phyloP scores from a whole-genome alignment of 441 rosid species.

The Adansonia madagascariensis region DNA sequence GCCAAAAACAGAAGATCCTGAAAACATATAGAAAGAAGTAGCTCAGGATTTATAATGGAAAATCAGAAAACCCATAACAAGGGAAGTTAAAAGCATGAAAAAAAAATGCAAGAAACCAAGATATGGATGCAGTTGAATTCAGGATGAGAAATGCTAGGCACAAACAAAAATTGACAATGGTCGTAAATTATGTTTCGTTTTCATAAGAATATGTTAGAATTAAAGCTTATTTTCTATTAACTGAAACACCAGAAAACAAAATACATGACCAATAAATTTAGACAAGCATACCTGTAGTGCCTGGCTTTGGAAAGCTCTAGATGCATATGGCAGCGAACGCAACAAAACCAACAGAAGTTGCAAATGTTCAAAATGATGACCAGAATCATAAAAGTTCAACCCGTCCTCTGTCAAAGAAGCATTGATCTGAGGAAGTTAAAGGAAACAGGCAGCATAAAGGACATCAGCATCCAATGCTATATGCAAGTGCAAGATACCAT shows the following conservation, averaged over 20 bases:
- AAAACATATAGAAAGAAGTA: slow-evolving; percentile 59
- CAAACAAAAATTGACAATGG: neutral
- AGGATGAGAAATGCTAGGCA: slow-evolving; percentile 21
- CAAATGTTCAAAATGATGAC: slow-evolving; percentile 90
- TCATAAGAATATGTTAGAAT: neutral
- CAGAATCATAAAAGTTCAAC: slow-evolving; percentile 90
- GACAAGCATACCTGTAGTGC: slow-evolving; percentile 81
- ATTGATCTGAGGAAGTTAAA: slow-evolving; percentile 69
- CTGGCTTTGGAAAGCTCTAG: slow-evolving; percentile 78
- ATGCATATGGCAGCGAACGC: slow-evolving; percentile 85
- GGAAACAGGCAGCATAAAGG: slow-evolving; percentile 16
- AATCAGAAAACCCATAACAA: slow-evolving; percentile 14
- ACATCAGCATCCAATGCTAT: slow-evolving; percentile 22
- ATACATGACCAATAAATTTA: slow-evolving; percentile 21
- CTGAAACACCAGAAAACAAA: slow-evolving; percentile 8
- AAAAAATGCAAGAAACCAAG: slow-evolving; percentile 23
- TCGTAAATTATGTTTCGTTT: slow-evolving; percentile 6
- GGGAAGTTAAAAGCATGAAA: slow-evolving; percentile 32
- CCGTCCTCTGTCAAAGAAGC: slow-evolving; percentile 94
- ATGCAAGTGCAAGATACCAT: neutral
- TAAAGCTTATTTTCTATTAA: slow-evolving; percentile 20
- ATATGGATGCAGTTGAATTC: slow-evolving; percentile 11
- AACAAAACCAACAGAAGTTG: slow-evolving; percentile 91
- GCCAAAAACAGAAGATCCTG: slow-evolving; percentile 99
- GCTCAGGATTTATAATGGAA: slow-evolving; percentile 52